A percentile compares a stretch with the other conserved stretches of the same genome.
Evolutionary conservation across 495 filamentous ascomycete genomes (phyloP).

Genomic region (Cenococcum geophilum): DNA sequence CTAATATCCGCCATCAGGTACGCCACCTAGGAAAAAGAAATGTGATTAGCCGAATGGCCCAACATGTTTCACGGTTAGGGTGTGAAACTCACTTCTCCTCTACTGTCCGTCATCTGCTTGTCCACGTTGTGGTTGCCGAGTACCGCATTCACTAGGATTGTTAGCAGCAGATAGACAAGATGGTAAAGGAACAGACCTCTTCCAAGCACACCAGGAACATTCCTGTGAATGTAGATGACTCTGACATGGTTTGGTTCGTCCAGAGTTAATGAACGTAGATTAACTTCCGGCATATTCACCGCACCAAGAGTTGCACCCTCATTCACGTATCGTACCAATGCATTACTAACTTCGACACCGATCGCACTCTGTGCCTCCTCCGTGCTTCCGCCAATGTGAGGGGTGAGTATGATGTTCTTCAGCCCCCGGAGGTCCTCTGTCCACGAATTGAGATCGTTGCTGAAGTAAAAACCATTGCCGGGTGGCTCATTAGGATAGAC

Average conservation of each 20-base stretch:
- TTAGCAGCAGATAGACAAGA: no score
- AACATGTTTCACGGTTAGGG: no score
- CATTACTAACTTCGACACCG: constrained; percentile 83
- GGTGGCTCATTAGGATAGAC: constrained; percentile 93
- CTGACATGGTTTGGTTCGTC: constrained; percentile 84
- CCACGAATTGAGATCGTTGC: constrained; percentile 75
- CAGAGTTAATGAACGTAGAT: constrained; percentile 74
- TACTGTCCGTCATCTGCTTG: constrained; percentile 94
- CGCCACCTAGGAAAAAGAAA: constrained; percentile 50
- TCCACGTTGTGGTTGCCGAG: constrained; percentile 94
- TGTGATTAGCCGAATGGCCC: neutral
- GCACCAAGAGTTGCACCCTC: constrained; percentile 82
- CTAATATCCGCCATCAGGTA: constrained; percentile 98
- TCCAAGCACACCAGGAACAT: constrained; percentile 87
- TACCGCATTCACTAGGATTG: constrained; percentile 73
- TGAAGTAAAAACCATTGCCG: constrained; percentile 94
- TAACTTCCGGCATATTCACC: constrained; percentile 94
- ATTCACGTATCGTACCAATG: constrained; percentile 87
- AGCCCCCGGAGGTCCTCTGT: constrained; percentile 76
- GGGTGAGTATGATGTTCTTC: constrained; percentile 90
- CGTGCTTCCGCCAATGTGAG: constrained; percentile 95
- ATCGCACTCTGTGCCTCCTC: constrained; percentile 98
- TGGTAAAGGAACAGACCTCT: constrained; percentile 40
- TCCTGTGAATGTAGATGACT: constrained; percentile 93
- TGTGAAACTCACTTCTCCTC: constrained; percentile 54